Evolutionary conservation across 192 early-diverging fungal species (phyloP).

Genomic region (Gamsiella multidivaricata): DNA sequence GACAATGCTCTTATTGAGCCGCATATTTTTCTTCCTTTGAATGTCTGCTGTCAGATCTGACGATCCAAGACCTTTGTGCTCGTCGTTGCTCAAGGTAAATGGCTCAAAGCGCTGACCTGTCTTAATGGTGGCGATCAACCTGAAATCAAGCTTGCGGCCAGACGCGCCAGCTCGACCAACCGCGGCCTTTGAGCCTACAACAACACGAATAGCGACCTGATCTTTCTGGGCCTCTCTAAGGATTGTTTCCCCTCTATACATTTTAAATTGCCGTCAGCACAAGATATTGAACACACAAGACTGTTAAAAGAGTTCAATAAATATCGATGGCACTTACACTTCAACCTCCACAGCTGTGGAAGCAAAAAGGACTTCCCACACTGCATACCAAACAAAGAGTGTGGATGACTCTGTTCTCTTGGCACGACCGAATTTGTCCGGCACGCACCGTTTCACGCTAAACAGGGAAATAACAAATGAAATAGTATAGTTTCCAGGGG

Average conservation of each 20-base stretch:
- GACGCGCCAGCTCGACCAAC: conserved; percentile 7
- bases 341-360: conserved; percentile 19
- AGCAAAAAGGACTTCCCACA: conserved; percentile 16
- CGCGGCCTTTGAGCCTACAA: conserved; percentile 14
- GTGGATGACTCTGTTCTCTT: conserved; percentile 18
- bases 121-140: conserved; percentile 23
- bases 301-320: no score
- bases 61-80: conserved; percentile 28
- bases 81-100: conserved; percentile 26
- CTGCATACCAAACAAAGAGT: conserved; percentile 22
- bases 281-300: no score
- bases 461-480: conserved; percentile 7
- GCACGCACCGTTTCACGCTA: conserved; percentile 14
- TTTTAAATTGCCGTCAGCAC: conserved; percentile 11
- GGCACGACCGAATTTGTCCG: conserved; percentile 18
- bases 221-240: conserved; percentile 18
- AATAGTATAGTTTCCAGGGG: conserved; percentile 8
- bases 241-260: conserved; percentile 12
- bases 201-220: conserved; percentile 6
- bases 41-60: conserved; percentile 9
- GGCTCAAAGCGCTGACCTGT: conserved; percentile 13
- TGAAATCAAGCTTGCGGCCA: conserved; percentile 24
- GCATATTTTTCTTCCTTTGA: conserved; percentile 7
- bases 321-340: conserved; percentile 3
- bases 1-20: conserved; percentile 10